phyloP scores from a whole-genome alignment of 441 rosid genomes.

The Codiaeum variegatum region DNA sequence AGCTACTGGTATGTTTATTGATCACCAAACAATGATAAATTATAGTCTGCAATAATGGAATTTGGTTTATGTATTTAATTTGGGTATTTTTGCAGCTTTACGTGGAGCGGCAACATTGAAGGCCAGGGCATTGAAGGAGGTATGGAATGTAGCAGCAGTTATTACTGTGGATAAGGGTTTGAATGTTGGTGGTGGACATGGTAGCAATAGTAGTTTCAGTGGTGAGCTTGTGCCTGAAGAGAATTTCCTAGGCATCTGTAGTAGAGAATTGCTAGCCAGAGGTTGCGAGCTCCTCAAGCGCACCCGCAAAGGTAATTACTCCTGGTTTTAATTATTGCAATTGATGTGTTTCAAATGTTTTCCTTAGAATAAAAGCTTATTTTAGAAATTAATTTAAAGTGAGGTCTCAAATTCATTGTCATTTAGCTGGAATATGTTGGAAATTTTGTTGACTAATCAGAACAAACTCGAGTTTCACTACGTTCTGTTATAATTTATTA shows the following conservation, averaged over 20 bases:
- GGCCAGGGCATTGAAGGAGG: conserved; percentile 88
- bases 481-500: not conserved
- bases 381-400: not conserved
- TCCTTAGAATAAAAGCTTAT: not conserved
- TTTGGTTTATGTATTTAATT: not conserved
- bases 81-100: conserved; percentile 45
- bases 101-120: conserved; percentile 91
- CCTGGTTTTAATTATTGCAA: not conserved
- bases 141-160: conserved; percentile 87
- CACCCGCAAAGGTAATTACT: conserved; percentile 69
- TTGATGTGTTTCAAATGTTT: not conserved
- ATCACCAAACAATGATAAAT: not conserved
- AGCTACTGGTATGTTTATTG: conserved; percentile 58
- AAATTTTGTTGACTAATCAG: not conserved
- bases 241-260: conserved; percentile 70
- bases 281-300: conserved; percentile 90
- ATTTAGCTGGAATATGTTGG: not conserved
- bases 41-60: not conserved
- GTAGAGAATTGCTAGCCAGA: conserved; percentile 79
- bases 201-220: conserved; percentile 52
- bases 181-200: conserved; percentile 37
- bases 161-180: conserved; percentile 81
- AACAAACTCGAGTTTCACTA: not conserved
- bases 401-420: not conserved
- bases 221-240: conserved; percentile 67